Evolutionary conservation across 225 moss, liverwort and hornwort genomes (phyloP).

Genomic region (Polytrichum commune): DNA sequence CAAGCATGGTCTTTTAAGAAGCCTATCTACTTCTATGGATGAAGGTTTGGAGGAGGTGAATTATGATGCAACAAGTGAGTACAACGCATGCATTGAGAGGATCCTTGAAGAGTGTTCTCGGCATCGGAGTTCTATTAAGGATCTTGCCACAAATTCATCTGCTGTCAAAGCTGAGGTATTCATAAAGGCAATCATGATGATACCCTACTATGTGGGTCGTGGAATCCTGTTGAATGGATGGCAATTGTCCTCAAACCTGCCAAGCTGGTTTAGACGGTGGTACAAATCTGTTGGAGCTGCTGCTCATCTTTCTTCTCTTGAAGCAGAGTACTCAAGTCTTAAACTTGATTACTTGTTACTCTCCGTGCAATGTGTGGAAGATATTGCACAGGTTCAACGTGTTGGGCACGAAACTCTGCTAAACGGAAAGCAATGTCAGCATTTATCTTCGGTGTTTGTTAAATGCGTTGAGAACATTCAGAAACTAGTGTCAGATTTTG

Average conservation of each 20-base stretch:
- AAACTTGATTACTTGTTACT: background rate
- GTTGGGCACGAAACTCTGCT: background rate
- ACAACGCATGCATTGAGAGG: too few species aligned
- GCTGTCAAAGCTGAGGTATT: background rate
- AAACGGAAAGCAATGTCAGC: background rate
- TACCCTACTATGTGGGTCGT: conserved; percentile 2
- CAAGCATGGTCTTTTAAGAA: background rate
- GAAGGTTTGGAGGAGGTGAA: background rate
- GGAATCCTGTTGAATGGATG: conserved; percentile 2
- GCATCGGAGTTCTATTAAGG: too few species aligned
- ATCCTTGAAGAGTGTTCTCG: too few species aligned
- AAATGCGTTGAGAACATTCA: background rate
- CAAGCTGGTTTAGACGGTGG: background rate
- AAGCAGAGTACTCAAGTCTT: background rate
- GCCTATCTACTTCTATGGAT: background rate
- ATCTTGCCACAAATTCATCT: background rate
- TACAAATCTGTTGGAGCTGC: background rate
- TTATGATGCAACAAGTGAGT: too few species aligned
- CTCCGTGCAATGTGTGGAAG: background rate
- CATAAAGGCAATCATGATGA: conserved; percentile 1
- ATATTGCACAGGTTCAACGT: background rate
- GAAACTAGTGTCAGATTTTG: background rate
- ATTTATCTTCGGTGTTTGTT: background rate
- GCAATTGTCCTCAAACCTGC: background rate
- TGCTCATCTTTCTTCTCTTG: too few species aligned